Base-by-base conservation (phyloP, 495 filamentous ascomycete species). In the Lasiosphaeria ovina region DNA sequence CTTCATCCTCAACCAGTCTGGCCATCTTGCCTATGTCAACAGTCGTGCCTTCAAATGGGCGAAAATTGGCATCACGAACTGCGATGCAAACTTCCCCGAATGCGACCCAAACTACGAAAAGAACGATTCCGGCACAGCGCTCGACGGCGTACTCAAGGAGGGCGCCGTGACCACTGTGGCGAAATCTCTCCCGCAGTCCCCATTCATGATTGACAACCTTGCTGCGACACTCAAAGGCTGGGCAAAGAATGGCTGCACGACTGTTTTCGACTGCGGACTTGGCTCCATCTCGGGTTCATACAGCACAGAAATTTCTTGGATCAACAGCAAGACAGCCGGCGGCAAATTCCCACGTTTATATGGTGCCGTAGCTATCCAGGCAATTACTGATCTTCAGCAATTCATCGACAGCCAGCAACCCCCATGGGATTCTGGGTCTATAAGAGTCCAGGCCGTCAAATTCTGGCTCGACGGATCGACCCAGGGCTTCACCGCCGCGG, bases 401-500 rank as follows among this genome's bases (percentile, higher is more conserved):
- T 42, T 42, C 38, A 14, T 42, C 38, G 38, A 42, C 38, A 8
- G 14, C 38, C 38, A 8, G 8, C 7, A 33, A 8, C 54, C 54
- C 9, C 54, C 60, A 16, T 62, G 54, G 54, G 17, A 45, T 17
- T 16, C 52, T 45, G 60, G 54, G 8, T 10, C n/a, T 4, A 35
- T 52, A n/a, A 9, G n/a, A 10, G 17, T 57, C 4, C 35, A 57
- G 33, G 54, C 32, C 16, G 36, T 62, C 53, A 62, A 62, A 54
- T 57, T 52, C 48, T 62, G 53, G 60, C 54, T 62, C 6, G 60
- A 62, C 54, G 60, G 60, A 3, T 62, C 60, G 9, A 62, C 60
- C 14, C 60, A 62, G 49, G 54, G 60, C 35, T 52, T 62, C 54
- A 62, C 60, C 2, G 54, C 60, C 0, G 54, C 60, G 4, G 9